phyloP scores from a whole-genome alignment of 208 protist species.

The Polymyxa betae region DNA sequence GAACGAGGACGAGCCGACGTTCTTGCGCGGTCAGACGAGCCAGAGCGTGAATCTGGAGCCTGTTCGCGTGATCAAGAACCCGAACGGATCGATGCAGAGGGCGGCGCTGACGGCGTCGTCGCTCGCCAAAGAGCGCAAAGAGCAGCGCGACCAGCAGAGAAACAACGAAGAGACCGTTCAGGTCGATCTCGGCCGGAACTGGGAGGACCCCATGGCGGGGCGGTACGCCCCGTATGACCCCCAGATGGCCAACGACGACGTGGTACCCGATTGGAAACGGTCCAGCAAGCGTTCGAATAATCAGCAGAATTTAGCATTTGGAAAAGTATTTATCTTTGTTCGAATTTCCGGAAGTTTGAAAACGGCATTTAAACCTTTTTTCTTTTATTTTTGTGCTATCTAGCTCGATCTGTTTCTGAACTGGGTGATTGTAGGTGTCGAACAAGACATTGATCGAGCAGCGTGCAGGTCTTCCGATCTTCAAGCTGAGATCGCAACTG shows the following conservation, averaged over 20 bases:
- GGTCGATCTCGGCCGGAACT: conserved; percentile 68
- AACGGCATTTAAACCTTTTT: too few species aligned
- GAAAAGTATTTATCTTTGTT: too few species aligned
- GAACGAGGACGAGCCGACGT: conserved; percentile 83
- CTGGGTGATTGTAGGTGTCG: too few species aligned
- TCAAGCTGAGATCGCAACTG: conserved; percentile 84
- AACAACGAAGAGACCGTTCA: neutral
- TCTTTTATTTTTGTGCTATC: conserved; percentile 16
- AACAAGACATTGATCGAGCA: conserved; percentile 79
- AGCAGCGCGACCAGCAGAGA: conserved; percentile 72
- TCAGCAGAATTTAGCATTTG: too few species aligned
- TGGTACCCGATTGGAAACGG: neutral
- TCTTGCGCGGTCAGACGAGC: conserved; percentile 75
- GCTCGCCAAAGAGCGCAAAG: conserved; percentile 81
- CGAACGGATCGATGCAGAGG: conserved; percentile 84
- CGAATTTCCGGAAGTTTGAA: too few species aligned
- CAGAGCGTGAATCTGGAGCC: conserved; percentile 68
- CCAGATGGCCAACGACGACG: neutral
- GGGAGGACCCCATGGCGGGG: conserved; percentile 79
- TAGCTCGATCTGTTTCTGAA: conserved; percentile 12
- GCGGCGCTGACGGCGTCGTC: conserved; percentile 79
- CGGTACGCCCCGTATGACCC: too few species aligned
- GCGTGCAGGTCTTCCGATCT: conserved; percentile 89
- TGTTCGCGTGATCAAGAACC: conserved; percentile 82
- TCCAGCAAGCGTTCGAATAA: too few species aligned